Evolutionary conservation across 306 rosid species (phyloP), one percentile per base, ranked within the genome.

Genomic region (Trifolium fragiferum): DNA sequence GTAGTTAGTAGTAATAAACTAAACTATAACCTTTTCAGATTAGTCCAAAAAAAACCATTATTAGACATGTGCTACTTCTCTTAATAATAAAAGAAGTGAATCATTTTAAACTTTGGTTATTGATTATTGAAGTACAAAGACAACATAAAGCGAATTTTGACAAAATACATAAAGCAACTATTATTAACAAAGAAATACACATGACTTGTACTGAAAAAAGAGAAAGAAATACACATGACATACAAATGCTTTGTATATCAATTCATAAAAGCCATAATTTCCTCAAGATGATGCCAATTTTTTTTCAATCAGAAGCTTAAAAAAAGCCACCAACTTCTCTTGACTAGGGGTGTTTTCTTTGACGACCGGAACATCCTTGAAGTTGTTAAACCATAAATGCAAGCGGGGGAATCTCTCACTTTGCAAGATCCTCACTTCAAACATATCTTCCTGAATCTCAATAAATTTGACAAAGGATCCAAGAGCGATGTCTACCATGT

Each of bases 401-500:
- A 81, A 46, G 12, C 4, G 70, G 3, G 81, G 81, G 21, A 81
- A 81, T 16, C 23, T 79, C 20, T 75, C 65, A 40, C 74, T 73
- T 21, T 78, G 55, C 3, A 78, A 13, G 7, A 84, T 18, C 30
- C 74, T 16, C 70, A 78, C 37, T 16, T 77, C 41, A 33, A 49
- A 8, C 5, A 51, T 8, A 2, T 60, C 81, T 75, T 78, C 88
- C 3, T 58, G 2, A 16, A 57, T 27, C 4, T 7, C 5, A 32
- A 67, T 0, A 63, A 63, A 16, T 11, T 65, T 65, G 58, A 25
- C 20, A 27, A 74, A 2, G 2, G 70, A 11, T 2, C 84, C 86
- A 66, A 75, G 74, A 20, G 84, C 88, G 13, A 84, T 30, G 72
- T 84, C 88, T 37, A 72, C 83, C 3, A 81, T 44, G 18, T 65